A percentile compares a stretch with the other conserved stretches of the same genome.
Conservation (phyloP, 257 asterid genomes). For the Catharanthus roseus region DNA sequence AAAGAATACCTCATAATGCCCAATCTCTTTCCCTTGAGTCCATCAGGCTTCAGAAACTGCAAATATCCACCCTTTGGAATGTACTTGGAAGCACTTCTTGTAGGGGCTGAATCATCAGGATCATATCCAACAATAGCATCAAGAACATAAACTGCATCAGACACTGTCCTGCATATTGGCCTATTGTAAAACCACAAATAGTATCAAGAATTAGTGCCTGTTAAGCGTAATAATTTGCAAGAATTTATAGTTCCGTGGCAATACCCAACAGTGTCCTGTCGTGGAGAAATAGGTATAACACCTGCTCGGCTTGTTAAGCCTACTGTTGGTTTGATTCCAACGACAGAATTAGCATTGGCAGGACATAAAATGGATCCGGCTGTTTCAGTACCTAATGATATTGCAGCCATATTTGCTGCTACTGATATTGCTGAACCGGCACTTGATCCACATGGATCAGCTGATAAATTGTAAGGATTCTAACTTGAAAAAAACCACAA, state of each 20-base stretch:
- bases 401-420: conserved; percentile 58
- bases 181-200: conserved; percentile 18
- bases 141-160: conserved; percentile 47
- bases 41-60: conserved; percentile 35
- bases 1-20: conserved; percentile 31
- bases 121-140: conserved; percentile 50
- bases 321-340: conserved; percentile 66
- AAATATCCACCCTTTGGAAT: conserved; percentile 40
- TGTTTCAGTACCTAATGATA: conserved; percentile 63
- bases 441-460: conserved; percentile 60
- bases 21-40: conserved; percentile 41
- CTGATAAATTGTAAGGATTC: conserved; percentile 53
- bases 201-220: background rate
- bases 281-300: conserved; percentile 53
- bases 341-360: conserved; percentile 48
- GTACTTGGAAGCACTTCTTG: conserved; percentile 29
- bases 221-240: background rate
- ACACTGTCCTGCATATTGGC: conserved; percentile 44
- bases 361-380: conserved; percentile 68
- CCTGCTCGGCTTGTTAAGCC: conserved; percentile 76
- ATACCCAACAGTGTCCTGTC: conserved; percentile 64
- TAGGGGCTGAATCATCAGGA: conserved; percentile 29
- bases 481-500: conserved; percentile 9
- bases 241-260: background rate
- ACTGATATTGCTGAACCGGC: conserved; percentile 71